These are phyloP conservation scores for Malbranchea zuffiana DNA, from an alignment of 2,329 filamentous ascomycete species.

Conservation along the genomic window DNA sequence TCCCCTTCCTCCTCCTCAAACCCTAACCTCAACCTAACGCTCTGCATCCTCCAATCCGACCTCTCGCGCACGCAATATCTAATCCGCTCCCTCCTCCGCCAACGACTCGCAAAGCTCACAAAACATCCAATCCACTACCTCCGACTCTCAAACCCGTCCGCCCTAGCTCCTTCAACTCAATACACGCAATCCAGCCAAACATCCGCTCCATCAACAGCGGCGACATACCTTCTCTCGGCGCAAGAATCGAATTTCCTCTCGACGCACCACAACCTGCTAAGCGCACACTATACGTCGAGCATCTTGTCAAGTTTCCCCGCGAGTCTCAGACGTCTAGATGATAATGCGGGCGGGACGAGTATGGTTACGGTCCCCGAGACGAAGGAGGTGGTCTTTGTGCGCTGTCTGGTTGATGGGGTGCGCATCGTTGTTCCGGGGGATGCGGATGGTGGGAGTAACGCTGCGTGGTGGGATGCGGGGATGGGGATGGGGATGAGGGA, in stretches of 20 bases:
- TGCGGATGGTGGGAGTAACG: constrained; percentile 19
- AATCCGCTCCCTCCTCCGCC: constrained; percentile 68
- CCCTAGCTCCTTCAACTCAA: constrained; percentile 13
- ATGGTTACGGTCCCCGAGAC: constrained; percentile 87
- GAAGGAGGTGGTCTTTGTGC: constrained; percentile 73
- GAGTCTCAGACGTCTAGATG: constrained; percentile 72
- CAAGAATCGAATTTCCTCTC: constrained; percentile 74
- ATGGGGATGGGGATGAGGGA: constrained; percentile 17
- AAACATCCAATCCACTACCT: constrained; percentile 42
- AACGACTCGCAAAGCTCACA: constrained; percentile 66
- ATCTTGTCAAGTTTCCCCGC: constrained; percentile 76
- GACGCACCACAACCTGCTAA: constrained; percentile 71
- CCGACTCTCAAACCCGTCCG: constrained; percentile 19
- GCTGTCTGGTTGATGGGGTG: constrained; percentile 43
- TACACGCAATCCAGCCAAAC: constrained; percentile 18
- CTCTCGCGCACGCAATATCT: constrained; percentile 90
- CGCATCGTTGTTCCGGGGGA: constrained; percentile 29
- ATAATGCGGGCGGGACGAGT: constrained; percentile 75
- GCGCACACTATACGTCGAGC: constrained; percentile 71
- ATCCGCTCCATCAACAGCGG: constrained; percentile 18
- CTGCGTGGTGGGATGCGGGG: constrained; percentile 17
- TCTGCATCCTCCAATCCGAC: constrained; percentile 94
- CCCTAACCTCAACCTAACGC: constrained; percentile 78
- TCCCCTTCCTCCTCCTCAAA: constrained; percentile 48
- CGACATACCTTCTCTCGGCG: constrained; percentile 51